Conservation (phyloP, 257 asterid genomes). For the Nicotiana undulata region DNA sequence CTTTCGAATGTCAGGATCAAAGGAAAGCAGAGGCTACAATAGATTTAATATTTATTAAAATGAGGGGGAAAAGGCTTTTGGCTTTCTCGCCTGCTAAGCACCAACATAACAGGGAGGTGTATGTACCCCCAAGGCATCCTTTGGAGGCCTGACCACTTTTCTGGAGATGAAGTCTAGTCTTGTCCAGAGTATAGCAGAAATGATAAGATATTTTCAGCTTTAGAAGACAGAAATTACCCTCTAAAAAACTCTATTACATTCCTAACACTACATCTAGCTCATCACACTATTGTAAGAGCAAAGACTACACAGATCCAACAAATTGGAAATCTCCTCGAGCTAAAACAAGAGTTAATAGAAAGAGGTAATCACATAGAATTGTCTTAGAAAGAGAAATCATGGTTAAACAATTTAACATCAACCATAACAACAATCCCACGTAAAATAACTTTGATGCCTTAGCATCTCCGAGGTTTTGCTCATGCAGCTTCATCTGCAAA, state of each 20-base stretch:
- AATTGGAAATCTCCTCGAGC: neutral
- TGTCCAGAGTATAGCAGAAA: neutral
- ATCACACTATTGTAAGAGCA: neutral
- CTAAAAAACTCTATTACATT: neutral
- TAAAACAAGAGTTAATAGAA: neutral
- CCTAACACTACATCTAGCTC: neutral
- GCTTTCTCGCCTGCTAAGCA: neutral
- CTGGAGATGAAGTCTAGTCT: neutral
- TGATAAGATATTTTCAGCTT: neutral
- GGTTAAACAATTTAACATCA: neutral
- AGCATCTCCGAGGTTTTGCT: neutral
- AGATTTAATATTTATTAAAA: neutral
- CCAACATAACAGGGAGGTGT: neutral
- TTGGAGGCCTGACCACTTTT: neutral
- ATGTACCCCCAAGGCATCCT: neutral
- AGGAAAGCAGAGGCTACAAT: neutral
- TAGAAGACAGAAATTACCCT: neutral
- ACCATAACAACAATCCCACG: neutral
- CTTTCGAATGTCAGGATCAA: neutral
- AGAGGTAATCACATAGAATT: neutral
- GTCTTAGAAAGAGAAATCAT: neutral
- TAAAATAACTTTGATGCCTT: neutral
- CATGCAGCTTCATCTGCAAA: neutral
- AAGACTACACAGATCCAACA: neutral
- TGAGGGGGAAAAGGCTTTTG: neutral